phyloP scores from a whole-genome alignment of 1,284 basidiomycete genomes.

The Heliocybe sulcata region DNA sequence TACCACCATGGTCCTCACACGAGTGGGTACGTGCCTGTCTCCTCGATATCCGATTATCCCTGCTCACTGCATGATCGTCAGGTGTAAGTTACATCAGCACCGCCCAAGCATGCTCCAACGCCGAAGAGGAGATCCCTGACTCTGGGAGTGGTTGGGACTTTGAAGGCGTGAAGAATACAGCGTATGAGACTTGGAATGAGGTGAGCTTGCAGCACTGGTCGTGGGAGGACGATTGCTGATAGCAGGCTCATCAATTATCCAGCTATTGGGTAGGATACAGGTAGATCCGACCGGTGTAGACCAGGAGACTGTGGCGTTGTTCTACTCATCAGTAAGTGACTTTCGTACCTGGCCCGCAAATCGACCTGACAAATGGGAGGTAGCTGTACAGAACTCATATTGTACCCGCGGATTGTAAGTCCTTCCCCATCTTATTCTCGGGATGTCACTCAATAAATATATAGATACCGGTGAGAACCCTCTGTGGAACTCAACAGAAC shows the following conservation, averaged over 20 bases:
- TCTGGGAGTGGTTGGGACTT: slow-evolving; percentile 34
- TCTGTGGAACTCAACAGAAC: slow-evolving; percentile 55
- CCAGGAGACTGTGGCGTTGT: slow-evolving; percentile 40
- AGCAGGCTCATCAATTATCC: no score
- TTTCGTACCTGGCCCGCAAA: neutral
- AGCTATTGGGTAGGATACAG: slow-evolving; percentile 38
- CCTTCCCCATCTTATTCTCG: neutral
- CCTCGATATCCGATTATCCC: no score
- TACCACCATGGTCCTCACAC: slow-evolving; percentile 10
- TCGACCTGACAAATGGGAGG: slow-evolving; percentile 2
- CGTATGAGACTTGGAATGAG: slow-evolving; percentile 47
- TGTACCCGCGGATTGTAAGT: slow-evolving; percentile 57
- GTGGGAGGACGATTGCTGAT: no score
- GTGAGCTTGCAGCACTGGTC: no score
- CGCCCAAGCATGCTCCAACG: slow-evolving; percentile 52
- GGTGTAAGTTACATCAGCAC: slow-evolving; percentile 56
- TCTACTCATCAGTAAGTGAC: slow-evolving; percentile 48
- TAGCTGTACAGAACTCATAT: slow-evolving; percentile 61
- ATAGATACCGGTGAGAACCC: slow-evolving; percentile 67
- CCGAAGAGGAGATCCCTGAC: slow-evolving; percentile 52
- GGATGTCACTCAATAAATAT: neutral
- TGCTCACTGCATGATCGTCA: no score
- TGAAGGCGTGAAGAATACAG: slow-evolving; percentile 32
- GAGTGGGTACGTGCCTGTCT: neutral
- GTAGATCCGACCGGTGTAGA: slow-evolving; percentile 43